Evolutionary conservation across 768 basidiomycete genomes (phyloP).

Genomic region (Serendipita sp.): DNA sequence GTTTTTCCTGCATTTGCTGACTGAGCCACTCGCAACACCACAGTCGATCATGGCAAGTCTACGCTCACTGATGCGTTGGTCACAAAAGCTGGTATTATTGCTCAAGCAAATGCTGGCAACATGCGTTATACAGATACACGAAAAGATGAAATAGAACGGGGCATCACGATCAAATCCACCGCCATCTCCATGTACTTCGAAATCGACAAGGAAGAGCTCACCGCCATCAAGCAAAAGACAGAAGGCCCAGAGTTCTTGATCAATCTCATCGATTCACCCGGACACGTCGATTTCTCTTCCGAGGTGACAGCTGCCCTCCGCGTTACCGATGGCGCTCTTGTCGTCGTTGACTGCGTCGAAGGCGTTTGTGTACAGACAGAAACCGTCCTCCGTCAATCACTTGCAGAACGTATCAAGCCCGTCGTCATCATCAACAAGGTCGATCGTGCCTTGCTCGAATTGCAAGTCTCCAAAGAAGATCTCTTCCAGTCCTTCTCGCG

Average conservation of each 20-base stretch:
- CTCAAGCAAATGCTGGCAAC: slow-evolving; percentile 83
- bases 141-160: slow-evolving; percentile 97
- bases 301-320: slow-evolving; percentile 99
- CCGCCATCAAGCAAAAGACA: slow-evolving; percentile 84
- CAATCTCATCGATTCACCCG: slow-evolving; percentile 98
- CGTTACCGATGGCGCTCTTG: slow-evolving; percentile 98
- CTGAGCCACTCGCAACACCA: background rate
- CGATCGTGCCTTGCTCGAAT: slow-evolving; percentile 95
- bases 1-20: slow-evolving; percentile 3
- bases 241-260: slow-evolving; percentile 93
- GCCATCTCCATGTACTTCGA: slow-evolving; percentile 99
- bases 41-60: slow-evolving; percentile 99
- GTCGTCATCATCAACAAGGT: slow-evolving; percentile 99
- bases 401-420: slow-evolving; percentile 97
- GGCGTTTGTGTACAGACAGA: slow-evolving; percentile 99
- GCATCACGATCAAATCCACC: slow-evolving; percentile 99
- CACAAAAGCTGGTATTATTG: slow-evolving; percentile 99
- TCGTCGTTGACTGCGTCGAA: slow-evolving; percentile 98
- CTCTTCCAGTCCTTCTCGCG: slow-evolving; percentile 96
- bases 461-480: slow-evolving; percentile 91
- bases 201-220: slow-evolving; percentile 75
- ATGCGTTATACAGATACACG: slow-evolving; percentile 95
- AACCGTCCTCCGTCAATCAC: slow-evolving; percentile 93
- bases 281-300: slow-evolving; percentile 99
- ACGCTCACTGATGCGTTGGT: slow-evolving; percentile 98